Conservation (phyloP, 2,329 filamentous ascomycete genomes). For the Drechslera avenae region DNA sequence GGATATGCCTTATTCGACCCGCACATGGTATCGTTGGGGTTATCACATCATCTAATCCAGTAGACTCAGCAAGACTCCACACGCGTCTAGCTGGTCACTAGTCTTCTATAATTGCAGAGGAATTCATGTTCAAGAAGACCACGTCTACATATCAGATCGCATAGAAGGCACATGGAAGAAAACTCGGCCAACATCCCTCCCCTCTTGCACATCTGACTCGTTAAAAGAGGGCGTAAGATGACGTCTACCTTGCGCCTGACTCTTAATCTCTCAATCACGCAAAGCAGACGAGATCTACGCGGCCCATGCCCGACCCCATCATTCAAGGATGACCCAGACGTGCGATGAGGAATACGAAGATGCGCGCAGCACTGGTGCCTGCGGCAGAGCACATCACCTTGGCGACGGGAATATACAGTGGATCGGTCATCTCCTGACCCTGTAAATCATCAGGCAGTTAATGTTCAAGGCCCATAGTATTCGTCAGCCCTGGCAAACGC, state of each 20-base stretch:
- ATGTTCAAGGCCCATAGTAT: neutral
- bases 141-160: too few species aligned
- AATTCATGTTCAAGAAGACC: too few species aligned
- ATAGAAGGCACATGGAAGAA: too few species aligned
- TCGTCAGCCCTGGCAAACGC: neutral
- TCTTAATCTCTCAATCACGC: neutral
- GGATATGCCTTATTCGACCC: too few species aligned
- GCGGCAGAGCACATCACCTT: constrained; percentile 10
- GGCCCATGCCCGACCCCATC: constrained; percentile 4
- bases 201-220: too few species aligned
- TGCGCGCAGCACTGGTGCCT: constrained; percentile 9
- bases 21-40: too few species aligned
- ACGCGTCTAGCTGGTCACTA: too few species aligned
- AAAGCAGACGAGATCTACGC: neutral
- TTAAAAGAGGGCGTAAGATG: neutral
- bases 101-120: too few species aligned
- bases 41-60: too few species aligned
- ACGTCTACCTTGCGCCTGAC: neutral
- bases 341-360: constrained; percentile 7
- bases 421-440: constrained; percentile 8
- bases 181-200: too few species aligned
- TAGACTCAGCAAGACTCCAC: too few species aligned
- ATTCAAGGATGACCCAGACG: constrained; percentile 4
- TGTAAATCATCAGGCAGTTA: neutral
- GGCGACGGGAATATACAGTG: constrained; percentile 6